A percentile compares a stretch with the other conserved stretches of the same genome.
Conservation (phyloP, 1,284 basidiomycete species). For the Golubevia pallescens region DNA sequence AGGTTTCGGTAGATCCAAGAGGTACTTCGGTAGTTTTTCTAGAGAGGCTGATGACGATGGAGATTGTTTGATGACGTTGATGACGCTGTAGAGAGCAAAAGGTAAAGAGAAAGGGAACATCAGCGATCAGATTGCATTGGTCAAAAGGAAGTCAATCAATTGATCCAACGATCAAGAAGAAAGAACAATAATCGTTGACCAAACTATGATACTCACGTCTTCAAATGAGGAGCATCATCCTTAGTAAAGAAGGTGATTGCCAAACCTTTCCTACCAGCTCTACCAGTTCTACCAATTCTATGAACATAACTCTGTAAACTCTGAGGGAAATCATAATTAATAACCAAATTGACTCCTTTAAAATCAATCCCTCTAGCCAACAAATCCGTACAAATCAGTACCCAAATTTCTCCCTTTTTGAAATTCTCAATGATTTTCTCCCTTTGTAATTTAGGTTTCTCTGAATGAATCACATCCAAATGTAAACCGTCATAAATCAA, state of each 20-base stretch:
- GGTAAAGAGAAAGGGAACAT: not conserved
- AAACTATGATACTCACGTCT: conserved; percentile 16
- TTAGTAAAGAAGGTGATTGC: conserved; percentile 62
- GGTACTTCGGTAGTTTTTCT: conserved; percentile 51
- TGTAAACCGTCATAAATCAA: conserved; percentile 82
- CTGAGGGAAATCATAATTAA: conserved; percentile 75
- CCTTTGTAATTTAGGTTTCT: conserved; percentile 66
- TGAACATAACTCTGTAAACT: conserved; percentile 54
- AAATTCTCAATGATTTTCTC: conserved; percentile 70
- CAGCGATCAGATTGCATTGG: not conserved
- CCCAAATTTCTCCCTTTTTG: conserved; percentile 85
- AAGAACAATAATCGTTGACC: not conserved
- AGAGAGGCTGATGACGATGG: conserved; percentile 14
- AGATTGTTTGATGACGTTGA: conserved; percentile 55
- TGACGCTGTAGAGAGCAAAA: conserved; percentile 19
- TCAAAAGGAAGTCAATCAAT: not conserved
- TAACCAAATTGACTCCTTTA: conserved; percentile 88
- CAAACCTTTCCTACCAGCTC: conserved; percentile 43
- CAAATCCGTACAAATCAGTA: conserved; percentile 90
- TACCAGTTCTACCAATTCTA: conserved; percentile 54
- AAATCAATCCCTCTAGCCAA: conserved; percentile 98
- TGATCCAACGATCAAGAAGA: not conserved
- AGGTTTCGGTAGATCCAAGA: conserved; percentile 40
- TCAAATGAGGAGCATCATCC: conserved; percentile 48
- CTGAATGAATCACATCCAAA: conserved; percentile 90